phyloP scores from a whole-genome alignment of 805 yeast species.

The Candida namnaoensis region DNA sequence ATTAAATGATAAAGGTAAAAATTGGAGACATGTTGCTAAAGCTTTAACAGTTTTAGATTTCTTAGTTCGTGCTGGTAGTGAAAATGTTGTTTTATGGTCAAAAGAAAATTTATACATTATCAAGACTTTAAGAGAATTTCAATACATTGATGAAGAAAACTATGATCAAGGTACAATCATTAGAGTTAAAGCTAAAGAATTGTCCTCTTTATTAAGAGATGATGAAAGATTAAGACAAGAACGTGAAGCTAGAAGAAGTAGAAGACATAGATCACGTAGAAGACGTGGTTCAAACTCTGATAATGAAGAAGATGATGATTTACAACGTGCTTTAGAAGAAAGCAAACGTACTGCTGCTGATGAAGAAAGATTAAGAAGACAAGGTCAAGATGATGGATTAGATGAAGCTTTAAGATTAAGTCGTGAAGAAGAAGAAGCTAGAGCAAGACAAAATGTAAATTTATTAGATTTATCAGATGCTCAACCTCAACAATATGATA shows the following conservation, averaged over 20 bases:
- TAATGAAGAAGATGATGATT: conserved; percentile 61
- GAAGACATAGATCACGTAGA: conserved; percentile 23
- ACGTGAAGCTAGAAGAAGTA: conserved; percentile 33
- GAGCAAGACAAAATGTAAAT: conserved; percentile 38
- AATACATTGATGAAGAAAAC: conserved; percentile 67
- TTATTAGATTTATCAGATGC: conserved; percentile 44
- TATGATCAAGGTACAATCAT: conserved; percentile 83
- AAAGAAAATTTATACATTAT: conserved; percentile 81
- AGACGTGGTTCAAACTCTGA: conserved; percentile 20
- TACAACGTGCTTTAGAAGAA: conserved; percentile 73
- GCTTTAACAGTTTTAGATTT: conserved; percentile 85
- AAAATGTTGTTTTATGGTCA: conserved; percentile 86
- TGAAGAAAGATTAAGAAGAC: conserved; percentile 52
- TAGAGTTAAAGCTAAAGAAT: conserved; percentile 84
- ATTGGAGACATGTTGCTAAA: conserved; percentile 95
- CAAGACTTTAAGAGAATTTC: conserved; percentile 87
- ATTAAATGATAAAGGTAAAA: conserved; percentile 90
- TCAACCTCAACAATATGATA: conserved; percentile 21
- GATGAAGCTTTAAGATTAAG: conserved; percentile 63
- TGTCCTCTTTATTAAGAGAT: conserved; percentile 71
- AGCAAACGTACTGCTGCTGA: conserved; percentile 78
- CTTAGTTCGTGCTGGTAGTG: conserved; percentile 77
- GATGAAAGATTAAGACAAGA: conserved; percentile 74
- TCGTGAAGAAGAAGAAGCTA: conserved; percentile 68
- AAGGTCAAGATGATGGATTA: conserved; percentile 38